A percentile compares a stretch with the other conserved stretches of the same genome.
Evolutionary conservation across 1,284 basidiomycete genomes (phyloP).

Genomic region (Wallemia hederae): DNA sequence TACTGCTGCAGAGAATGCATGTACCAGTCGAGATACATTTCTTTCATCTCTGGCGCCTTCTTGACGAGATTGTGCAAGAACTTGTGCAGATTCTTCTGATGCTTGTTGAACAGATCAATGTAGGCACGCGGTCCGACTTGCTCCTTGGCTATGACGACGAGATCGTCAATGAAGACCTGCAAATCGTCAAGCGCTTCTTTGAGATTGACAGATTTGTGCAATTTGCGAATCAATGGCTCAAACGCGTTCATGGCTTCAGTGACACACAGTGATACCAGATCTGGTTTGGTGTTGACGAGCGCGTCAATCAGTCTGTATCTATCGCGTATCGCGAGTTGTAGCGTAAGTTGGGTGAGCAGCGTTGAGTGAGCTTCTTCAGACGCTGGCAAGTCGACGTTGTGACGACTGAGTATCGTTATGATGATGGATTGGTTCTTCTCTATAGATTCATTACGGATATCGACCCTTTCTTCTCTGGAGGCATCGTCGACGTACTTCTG

Average conservation of each 20-base stretch:
- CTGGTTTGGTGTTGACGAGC: not conserved
- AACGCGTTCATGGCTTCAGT: not conserved
- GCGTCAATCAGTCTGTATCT: not conserved
- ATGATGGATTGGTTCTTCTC: not conserved
- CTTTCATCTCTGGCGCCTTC: not conserved
- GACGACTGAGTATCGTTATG: not conserved
- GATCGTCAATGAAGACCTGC: not conserved
- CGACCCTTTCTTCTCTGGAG: not conserved
- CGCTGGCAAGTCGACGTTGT: not conserved
- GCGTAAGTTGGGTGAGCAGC: not conserved
- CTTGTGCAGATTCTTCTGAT: not conserved
- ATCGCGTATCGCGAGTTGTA: not conserved
- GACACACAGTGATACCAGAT: not conserved
- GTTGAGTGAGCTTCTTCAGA: not conserved
- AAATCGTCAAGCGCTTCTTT: not conserved
- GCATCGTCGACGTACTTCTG: conserved; percentile 1
- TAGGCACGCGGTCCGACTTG: not conserved
- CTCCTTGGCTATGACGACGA: not conserved
- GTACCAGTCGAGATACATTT: not conserved
- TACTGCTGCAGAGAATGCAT: not conserved
- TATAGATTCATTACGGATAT: not conserved
- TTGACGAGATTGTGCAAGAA: not conserved
- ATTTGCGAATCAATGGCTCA: not conserved
- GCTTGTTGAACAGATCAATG: not conserved
- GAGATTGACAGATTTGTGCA: not conserved